Base-by-base conservation (phyloP, 352 stramenopile genomes). In the Phytopythium helicoides region DNA sequence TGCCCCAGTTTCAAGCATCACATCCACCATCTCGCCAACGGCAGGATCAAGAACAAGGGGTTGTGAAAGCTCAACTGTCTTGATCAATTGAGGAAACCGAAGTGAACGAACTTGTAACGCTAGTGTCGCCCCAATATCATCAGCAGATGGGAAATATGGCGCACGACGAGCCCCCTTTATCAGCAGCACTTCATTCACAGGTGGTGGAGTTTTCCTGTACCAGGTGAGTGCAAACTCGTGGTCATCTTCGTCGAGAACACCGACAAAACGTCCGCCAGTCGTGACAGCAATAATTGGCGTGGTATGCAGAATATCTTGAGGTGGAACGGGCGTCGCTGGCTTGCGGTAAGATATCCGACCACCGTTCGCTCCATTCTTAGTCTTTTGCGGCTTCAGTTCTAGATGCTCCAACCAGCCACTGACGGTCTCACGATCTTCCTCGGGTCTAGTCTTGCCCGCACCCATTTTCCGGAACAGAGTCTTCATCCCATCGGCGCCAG, bases 381-480 rank as follows among this genome's bases (percentile, higher is more conserved):
- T 72, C 12, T 48, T 76, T 22, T 79, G 76, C 1, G 76, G 73
- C 31, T 75, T 71, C 0, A 92, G 54, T 8, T 65, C 50, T 22
- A 92, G 52, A 31, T 87, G 64, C 9, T 81, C 60, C 36, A 92
- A 72, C 81, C 78, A 92, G 25, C 52, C 52, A 35, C 66, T 69
- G 10, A 92, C 81, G 1, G 76, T 74, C 7, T 74, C 76, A 9
- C 55, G 63, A 31, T 89, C 81, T 58, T 92, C 72, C 26, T 92
- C 76, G 0, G 76, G 76, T 3, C 71, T 64, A 9, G 56, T 58
- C 16, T 52, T 47, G 33, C 80, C 84, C 33, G 52, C 58, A 0
- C 77, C 76, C 44, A 90, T 92, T 39, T 87, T 87, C 8, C 79
- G 79, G 36, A 92, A 73, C 36, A 92, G 42, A 49, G 75, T 92